phyloP scores from a whole-genome alignment of 345 rosid genomes.

The Brassica juncea region DNA sequence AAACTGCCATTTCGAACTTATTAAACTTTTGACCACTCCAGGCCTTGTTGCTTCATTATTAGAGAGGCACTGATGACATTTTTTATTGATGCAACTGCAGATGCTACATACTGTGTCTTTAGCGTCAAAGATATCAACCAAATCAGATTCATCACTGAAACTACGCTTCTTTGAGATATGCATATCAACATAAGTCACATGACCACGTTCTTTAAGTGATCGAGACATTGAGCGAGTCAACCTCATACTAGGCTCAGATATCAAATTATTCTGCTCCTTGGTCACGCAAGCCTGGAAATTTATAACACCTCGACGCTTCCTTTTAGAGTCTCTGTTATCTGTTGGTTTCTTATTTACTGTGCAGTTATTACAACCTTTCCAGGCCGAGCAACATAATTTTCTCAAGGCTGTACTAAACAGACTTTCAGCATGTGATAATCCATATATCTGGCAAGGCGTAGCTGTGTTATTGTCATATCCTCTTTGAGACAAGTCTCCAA shows the following conservation, averaged over 20 bases:
- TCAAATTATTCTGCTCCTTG: neutral
- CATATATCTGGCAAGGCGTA: neutral
- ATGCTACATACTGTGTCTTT: neutral
- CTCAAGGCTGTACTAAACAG: constrained; percentile 54
- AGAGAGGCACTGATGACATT: neutral
- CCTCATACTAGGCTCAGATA: constrained; percentile 41
- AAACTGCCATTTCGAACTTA: neutral
- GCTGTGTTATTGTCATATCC: constrained; percentile 14
- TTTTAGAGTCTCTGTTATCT: neutral
- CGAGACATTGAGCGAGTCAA: constrained; percentile 60
- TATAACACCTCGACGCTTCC: constrained; percentile 45
- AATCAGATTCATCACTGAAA: neutral
- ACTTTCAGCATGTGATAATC: constrained; percentile 51
- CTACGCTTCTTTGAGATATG: constrained; percentile 6
- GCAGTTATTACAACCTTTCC: constrained; percentile 44
- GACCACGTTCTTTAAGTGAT: neutral
- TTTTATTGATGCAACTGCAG: neutral
- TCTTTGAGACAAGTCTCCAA: constrained; percentile 59
- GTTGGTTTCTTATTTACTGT: constrained; percentile 28
- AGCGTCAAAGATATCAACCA: neutral
- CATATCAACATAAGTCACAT: neutral
- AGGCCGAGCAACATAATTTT: constrained; percentile 48
- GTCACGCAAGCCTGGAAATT: constrained; percentile 28
- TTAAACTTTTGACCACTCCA: neutral
- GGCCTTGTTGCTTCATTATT: neutral